Percentiles rank a stretch among this genome's conserved stretches.
These are phyloP conservation scores for Diaporthe capsici DNA, from an alignment of 2,329 filamentous ascomycete genomes.

Conservation along the genomic window DNA sequence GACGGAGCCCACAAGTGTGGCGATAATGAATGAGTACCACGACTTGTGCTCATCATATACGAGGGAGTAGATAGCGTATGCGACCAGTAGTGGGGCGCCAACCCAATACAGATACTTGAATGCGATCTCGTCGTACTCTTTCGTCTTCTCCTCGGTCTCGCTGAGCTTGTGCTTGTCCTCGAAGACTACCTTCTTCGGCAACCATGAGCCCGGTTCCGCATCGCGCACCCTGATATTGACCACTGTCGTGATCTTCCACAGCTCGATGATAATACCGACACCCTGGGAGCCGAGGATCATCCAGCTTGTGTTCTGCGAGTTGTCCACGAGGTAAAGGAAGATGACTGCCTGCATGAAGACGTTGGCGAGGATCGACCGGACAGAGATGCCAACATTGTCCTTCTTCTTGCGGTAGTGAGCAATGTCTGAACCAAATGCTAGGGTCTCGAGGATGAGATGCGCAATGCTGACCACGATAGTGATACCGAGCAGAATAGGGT, in stretches of 20 bases:
- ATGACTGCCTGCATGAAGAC: slow-evolving; percentile 98
- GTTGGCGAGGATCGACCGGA: slow-evolving; percentile 95
- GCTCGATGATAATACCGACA: slow-evolving; percentile 78
- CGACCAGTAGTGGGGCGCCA: slow-evolving; percentile 88
- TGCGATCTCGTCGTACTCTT: slow-evolving; percentile 97
- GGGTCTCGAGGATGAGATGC: slow-evolving; percentile 94
- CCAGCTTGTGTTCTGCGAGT: slow-evolving; percentile 98
- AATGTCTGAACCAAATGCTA: slow-evolving; percentile 98
- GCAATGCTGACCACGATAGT: slow-evolving; percentile 88
- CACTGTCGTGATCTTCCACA: slow-evolving; percentile 97
- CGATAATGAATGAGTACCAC: slow-evolving; percentile 97
- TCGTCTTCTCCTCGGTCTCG: slow-evolving; percentile 96
- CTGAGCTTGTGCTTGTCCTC: slow-evolving; percentile 98
- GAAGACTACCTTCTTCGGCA: slow-evolving; percentile 87
- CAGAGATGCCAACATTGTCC: slow-evolving; percentile 96
- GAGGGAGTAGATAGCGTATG: slow-evolving; percentile 92
- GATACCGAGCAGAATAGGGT: slow-evolving; percentile 88
- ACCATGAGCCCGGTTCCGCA: slow-evolving; percentile 74
- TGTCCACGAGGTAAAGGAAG: slow-evolving; percentile 96
- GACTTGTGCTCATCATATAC: slow-evolving; percentile 96
- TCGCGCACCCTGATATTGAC: slow-evolving; percentile 88
- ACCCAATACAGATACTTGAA: slow-evolving; percentile 97
- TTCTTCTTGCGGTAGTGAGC: slow-evolving; percentile 99
- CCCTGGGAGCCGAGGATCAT: slow-evolving; percentile 98
- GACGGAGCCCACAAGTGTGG: slow-evolving; percentile 93